Evolutionary conservation across 106 monocot species (phyloP), one percentile per base, ranked within the genome.

Genomic region (Narthecium ossifragum): DNA sequence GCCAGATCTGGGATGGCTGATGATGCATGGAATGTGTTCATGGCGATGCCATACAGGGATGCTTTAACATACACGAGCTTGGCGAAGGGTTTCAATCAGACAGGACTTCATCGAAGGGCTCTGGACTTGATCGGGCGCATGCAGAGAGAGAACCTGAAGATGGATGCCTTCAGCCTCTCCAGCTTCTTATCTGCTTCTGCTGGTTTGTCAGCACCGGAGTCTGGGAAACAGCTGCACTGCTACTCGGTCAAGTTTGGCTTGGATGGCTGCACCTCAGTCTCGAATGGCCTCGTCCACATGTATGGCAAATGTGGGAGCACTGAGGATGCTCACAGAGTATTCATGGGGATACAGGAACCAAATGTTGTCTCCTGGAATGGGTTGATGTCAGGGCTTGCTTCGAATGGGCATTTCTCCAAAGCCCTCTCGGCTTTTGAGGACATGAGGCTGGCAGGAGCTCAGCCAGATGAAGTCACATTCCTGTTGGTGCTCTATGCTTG

Each of bases 311-410:
- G 89, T 53, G 88, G 84, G 55, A 62, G 64, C 34, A 63, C 77
- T 1, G 36, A 53, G 1, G 85, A 89, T 47, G 82, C 89, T 43
- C 61, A 39, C 8, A 38, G 17, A 10, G 63, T 75, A 13, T 93
- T 94, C 53, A 31, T 12, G 51, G 33, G 18, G 14, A 83, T 85
- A 25, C 28, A 33, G 29, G 49, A 68, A n/a, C 93, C 93, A 6
- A 94, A 85, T 62, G 59, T 85, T 43, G 89, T 89, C 26, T 85
- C 93, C 22, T 94, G 88, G 88, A 94, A 94, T 59, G 70, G 77
- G 9, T 60, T 94, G 24, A 82, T 94, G 17, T 82, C 75, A 6
- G 82, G 68, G 10, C 51, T 89, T 46, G 77, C 79, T 27, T 85
- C 76, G 15, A 89, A 83, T 32, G 80, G 80, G 26, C 51, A 31